phyloP scores from a whole-genome alignment of 2,329 filamentous ascomycete genomes.

The Elsinoe fawcettii region DNA sequence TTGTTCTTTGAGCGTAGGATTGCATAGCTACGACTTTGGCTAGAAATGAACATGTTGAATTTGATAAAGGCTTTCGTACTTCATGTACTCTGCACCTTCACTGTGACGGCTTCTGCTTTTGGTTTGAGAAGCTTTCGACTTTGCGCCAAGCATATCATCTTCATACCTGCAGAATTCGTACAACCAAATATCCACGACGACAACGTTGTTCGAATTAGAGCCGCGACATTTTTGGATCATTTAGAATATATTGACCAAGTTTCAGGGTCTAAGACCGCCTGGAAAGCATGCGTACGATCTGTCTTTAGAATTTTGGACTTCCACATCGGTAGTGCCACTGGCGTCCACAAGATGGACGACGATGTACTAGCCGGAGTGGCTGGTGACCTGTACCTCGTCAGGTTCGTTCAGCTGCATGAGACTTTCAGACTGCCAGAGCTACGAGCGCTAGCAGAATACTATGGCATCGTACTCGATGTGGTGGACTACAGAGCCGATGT shows the following conservation, averaged over 20 bases:
- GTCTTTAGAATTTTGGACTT: too few relatives aligned
- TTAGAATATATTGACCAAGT: too few relatives aligned
- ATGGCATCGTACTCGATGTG: slow-evolving; percentile 60
- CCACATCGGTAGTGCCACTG: too few relatives aligned
- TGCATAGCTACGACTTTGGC: background rate
- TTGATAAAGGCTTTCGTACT: background rate
- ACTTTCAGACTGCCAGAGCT: slow-evolving; percentile 83
- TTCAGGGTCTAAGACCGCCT: too few relatives aligned
- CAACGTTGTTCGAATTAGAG: background rate
- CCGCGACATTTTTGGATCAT: too few relatives aligned
- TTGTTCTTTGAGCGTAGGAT: background rate
- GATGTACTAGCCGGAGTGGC: too few relatives aligned
- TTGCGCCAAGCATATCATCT: background rate
- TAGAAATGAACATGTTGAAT: background rate
- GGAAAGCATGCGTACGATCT: background rate
- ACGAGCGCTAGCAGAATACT: slow-evolving; percentile 65
- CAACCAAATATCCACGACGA: background rate
- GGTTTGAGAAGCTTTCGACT: background rate
- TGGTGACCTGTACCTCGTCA: slow-evolving; percentile 65
- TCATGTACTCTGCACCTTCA: background rate
- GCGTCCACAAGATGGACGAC: too few relatives aligned
- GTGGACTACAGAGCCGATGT: slow-evolving; percentile 69
- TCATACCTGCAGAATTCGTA: background rate
- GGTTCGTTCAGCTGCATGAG: slow-evolving; percentile 83
- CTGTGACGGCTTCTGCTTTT: background rate